Percentiles rank a stretch among this genome's conserved stretches.
Evolutionary conservation across 2,329 filamentous ascomycete species (phyloP).

Genomic region (Cladophialophora chaetospira): DNA sequence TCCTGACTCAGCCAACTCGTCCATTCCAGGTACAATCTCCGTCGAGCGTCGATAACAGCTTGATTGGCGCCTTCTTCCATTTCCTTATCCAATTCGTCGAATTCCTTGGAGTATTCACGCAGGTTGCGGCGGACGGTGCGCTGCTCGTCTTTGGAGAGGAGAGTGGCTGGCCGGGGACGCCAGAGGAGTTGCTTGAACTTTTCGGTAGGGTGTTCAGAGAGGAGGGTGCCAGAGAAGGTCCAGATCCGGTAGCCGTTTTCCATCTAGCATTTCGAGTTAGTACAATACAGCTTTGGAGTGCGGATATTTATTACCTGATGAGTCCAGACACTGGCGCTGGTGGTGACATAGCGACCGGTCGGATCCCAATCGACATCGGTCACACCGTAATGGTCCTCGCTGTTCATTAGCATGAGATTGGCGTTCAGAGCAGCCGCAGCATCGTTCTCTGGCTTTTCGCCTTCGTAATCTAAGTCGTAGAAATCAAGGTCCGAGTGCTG

Average conservation of each 20-base stretch:
- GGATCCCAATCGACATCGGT: constrained; percentile 99
- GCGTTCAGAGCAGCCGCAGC: constrained; percentile 95
- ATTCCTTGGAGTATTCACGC: constrained; percentile 90
- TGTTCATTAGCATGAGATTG: constrained; percentile 93
- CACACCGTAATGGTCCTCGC: constrained; percentile 92
- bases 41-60: constrained; percentile 85
- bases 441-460: constrained; percentile 88
- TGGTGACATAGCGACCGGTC: constrained; percentile 89
- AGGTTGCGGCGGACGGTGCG: constrained; percentile 98
- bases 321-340: constrained; percentile 93
- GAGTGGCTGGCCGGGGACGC: constrained; percentile 87
- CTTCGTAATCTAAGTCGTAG: constrained; percentile 96
- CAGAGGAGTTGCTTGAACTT: constrained; percentile 98
- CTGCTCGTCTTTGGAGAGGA: constrained; percentile 95
- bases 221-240: constrained; percentile 87
- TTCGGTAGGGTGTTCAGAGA: constrained; percentile 88
- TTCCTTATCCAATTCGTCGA: constrained; percentile 93
- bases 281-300: constrained; percentile 29
- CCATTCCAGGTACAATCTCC: constrained; percentile 86
- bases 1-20: constrained; percentile 75
- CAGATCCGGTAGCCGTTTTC: constrained; percentile 99
- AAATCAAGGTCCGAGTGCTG: constrained; percentile 97
- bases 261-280: constrained; percentile 64
- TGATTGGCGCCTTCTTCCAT: constrained; percentile 92
- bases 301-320: constrained; percentile 70